These are phyloP conservation scores for Auxenochlorella pyrenoidosa DNA, from an alignment of 139 green algal species.

Conservation along the genomic window DNA sequence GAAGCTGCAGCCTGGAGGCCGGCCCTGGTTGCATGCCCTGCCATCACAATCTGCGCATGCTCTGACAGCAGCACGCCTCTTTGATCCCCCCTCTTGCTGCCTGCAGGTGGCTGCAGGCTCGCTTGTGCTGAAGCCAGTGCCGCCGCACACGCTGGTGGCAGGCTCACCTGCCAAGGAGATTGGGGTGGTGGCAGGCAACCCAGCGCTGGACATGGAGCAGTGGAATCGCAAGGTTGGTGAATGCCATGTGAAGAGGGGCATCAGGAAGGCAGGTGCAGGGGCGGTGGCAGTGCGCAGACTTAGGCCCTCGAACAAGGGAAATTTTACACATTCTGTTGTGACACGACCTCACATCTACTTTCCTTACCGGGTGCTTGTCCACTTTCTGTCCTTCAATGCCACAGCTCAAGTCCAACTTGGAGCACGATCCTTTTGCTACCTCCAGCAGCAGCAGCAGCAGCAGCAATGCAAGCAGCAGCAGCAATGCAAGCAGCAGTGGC, in stretches of 20 bases:
- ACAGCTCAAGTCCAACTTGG: conserved; percentile 13
- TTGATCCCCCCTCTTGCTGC: too few species aligned
- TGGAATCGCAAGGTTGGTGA: conserved; percentile 4
- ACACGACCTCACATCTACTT: too few species aligned
- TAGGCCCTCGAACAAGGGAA: too few species aligned
- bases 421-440: conserved; percentile 17
- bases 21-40: background rate
- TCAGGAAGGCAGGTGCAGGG: too few species aligned
- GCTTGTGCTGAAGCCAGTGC: conserved; percentile 92
- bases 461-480: background rate
- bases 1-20: background rate
- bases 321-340: too few species aligned
- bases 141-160: conserved; percentile 84
- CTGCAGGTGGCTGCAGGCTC: conserved; percentile 79
- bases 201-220: conserved; percentile 49
- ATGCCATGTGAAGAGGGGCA: background rate
- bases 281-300: too few species aligned
- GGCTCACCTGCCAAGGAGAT: conserved; percentile 87
- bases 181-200: conserved; percentile 58
- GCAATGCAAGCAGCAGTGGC: background rate
- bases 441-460: background rate
- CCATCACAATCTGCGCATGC: too few species aligned
- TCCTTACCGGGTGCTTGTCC: too few species aligned
- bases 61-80: background rate
- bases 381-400: too few species aligned